These are phyloP conservation scores for Dictyostelium brefeldianum DNA, from an alignment of 78 protist species.

Conservation along the genomic window DNA sequence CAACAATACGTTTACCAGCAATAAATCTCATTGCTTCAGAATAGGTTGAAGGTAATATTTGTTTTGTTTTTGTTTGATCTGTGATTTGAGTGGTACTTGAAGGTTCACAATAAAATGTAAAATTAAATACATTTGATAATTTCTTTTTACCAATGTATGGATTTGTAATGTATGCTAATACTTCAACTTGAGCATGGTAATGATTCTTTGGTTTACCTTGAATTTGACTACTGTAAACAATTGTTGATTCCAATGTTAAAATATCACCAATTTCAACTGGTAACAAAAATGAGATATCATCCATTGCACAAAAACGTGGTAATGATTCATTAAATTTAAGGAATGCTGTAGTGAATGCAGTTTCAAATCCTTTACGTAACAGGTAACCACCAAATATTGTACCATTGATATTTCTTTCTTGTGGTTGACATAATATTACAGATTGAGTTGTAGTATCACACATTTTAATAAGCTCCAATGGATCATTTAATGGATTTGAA, in stretches of 20 bases:
- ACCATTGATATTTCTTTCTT: slow-evolving; percentile 80
- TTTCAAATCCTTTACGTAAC: slow-evolving; percentile 79
- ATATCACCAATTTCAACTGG: slow-evolving; percentile 83
- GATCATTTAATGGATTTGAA: too few relatives aligned
- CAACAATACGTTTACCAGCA: slow-evolving; percentile 65
- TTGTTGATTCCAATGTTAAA: slow-evolving; percentile 54
- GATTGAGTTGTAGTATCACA: slow-evolving; percentile 29
- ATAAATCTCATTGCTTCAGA: slow-evolving; percentile 75
- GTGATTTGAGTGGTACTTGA: background rate
- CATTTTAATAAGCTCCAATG: slow-evolving; percentile 46
- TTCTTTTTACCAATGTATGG: slow-evolving; percentile 58
- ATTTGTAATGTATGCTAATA: slow-evolving; percentile 53
- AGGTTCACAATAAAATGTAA: slow-evolving; percentile 65
- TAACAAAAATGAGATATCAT: slow-evolving; percentile 57
- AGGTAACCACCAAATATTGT: slow-evolving; percentile 82
- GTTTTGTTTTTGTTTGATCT: slow-evolving; percentile 1
- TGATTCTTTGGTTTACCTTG: background rate
- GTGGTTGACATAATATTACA: slow-evolving; percentile 76
- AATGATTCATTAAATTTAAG: slow-evolving; percentile 36
- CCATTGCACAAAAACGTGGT: slow-evolving; percentile 78
- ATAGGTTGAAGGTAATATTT: slow-evolving; percentile 63
- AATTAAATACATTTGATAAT: slow-evolving; percentile 75
- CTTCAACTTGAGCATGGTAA: slow-evolving; percentile 71
- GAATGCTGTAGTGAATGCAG: slow-evolving; percentile 71
- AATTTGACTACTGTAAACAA: slow-evolving; percentile 60